Evolutionary conservation across 2,329 filamentous ascomycete species (phyloP).

Genomic region (Talaromyces sp.): DNA sequence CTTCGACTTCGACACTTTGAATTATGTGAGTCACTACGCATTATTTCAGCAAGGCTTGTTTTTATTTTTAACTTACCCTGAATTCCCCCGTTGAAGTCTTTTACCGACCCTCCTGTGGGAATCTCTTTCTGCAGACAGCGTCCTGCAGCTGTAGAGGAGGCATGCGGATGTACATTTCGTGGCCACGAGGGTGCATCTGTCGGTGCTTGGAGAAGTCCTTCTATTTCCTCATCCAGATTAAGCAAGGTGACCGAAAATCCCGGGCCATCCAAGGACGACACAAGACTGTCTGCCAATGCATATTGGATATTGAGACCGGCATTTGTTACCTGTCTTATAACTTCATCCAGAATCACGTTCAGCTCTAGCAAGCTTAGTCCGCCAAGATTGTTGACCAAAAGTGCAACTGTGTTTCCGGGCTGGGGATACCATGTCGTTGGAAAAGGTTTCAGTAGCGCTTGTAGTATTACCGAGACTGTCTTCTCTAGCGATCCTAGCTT

Average conservation of each 20-base stretch:
- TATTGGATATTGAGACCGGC: neutral
- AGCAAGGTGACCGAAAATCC: conserved; percentile 2
- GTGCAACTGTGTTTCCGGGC: neutral
- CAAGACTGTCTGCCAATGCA: neutral
- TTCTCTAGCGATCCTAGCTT: neutral
- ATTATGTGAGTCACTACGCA: conserved; percentile 43
- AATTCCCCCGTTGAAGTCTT: neutral
- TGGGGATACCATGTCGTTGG: neutral
- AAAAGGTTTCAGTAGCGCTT: neutral
- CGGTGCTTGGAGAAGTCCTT: neutral
- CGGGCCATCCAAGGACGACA: neutral
- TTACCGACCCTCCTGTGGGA: neutral
- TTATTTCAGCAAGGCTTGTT: neutral
- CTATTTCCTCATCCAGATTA: neutral
- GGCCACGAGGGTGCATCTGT: neutral
- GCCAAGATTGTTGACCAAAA: neutral
- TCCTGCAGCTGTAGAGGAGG: neutral
- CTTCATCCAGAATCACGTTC: neutral
- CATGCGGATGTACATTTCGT: neutral
- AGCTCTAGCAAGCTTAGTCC: neutral
- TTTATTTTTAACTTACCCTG: neutral
- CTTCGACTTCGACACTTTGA: neutral
- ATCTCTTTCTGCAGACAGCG: neutral
- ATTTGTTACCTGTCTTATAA: neutral
- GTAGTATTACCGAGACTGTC: neutral